phyloP scores from a whole-genome alignment of 257 asterid species.

The Sherardia arvensis region DNA sequence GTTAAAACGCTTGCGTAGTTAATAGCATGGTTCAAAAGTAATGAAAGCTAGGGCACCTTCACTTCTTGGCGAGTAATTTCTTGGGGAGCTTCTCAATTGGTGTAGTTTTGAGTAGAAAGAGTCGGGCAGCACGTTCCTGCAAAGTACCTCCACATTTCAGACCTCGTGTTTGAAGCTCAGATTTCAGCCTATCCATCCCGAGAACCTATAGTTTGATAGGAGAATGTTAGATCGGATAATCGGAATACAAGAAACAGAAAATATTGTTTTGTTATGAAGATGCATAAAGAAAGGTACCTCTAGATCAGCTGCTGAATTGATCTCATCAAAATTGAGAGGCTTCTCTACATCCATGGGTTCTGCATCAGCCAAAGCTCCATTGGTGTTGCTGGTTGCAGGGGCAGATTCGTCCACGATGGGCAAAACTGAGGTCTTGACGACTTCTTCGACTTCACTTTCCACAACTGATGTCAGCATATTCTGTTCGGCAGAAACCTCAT shows the following conservation, averaged over 20 bases:
- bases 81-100: conserved; percentile 71
- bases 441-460: conserved; percentile 16
- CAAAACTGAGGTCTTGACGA: conserved; percentile 12
- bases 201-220: conserved; percentile 33
- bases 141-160: conserved; percentile 78
- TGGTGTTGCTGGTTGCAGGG: conserved; percentile 14
- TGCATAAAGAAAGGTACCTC: conserved; percentile 34
- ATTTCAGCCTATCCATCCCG: conserved; percentile 70
- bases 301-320: conserved; percentile 47
- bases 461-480: conserved; percentile 11
- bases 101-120: conserved; percentile 37
- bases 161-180: conserved; percentile 71
- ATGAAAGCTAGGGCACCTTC: conserved; percentile 7
- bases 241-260: not conserved
- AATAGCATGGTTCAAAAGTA: no score
- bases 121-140: conserved; percentile 87
- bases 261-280: not conserved
- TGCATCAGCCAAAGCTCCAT: conserved; percentile 25
- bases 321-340: conserved; percentile 51
- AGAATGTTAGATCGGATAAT: not conserved
- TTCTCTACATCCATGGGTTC: conserved; percentile 22
- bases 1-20: not conserved
- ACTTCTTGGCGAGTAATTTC: conserved; percentile 81
- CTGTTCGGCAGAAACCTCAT: conserved; percentile 19
- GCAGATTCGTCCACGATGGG: conserved; percentile 23